Evolutionary conservation across 805 yeast genomes (phyloP), one percentile per base, ranked within the genome.

Genomic region (Ogataea sp.): DNA sequence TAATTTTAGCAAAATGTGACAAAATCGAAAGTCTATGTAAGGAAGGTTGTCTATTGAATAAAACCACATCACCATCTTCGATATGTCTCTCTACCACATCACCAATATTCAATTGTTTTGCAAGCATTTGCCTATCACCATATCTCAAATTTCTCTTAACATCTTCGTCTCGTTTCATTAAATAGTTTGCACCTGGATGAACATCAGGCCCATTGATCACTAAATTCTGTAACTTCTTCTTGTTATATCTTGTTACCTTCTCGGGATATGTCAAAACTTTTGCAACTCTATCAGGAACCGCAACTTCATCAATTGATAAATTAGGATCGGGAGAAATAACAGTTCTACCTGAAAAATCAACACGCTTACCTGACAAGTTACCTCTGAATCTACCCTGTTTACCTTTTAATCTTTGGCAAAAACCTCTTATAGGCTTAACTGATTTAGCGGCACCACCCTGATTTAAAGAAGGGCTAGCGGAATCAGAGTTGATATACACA

Each of bases 341-440:
- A 0, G 98, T 93, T 68, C 99, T 78, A 37, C 95, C 98, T 0
- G 97, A 88, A 58, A 93, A 93, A 62, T 93, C 99, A 20, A 93
- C 99, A 69, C 99, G 84, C 63, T 93, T 93, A 62, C 99, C 99
- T 1, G 97, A 88, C 51, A 93, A 67, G 56, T 93, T 93, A 49
- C 99, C 99, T 70, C 99, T 77, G 67, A 93, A 94, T 58, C 99
- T 82, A 55, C 99, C 99, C 65, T 93, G 97, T 51, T 93, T 93
- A 61, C 99, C 99, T 65, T 93, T 93, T 47, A 93, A 71, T 56
- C 99, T 78, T 67, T 93, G 99, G 61, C 98, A 93, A 47, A 93
- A 79, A 5, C 97, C 99, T 55, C 97, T 71, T 44, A 93, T 93
- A 8, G 93, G 93, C 51, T 83, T 83, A 1, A 78, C 74, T 26